phyloP scores from a whole-genome alignment of 805 yeast genomes.

The Candida cerambycidarum region DNA sequence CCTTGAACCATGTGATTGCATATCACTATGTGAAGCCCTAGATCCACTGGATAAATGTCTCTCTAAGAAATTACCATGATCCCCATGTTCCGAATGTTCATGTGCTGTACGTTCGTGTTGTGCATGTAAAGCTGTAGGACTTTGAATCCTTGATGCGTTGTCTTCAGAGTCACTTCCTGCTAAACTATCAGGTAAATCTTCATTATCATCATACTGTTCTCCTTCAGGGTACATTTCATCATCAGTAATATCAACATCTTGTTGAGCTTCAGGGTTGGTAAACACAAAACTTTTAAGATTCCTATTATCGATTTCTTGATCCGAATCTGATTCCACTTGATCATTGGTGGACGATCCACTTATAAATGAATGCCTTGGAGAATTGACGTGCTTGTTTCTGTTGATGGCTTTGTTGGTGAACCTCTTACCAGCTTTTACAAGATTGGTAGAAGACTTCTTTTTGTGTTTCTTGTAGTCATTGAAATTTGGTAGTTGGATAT shows the following conservation, averaged over 20 bases:
- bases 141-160: neutral
- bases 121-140: neutral
- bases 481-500: conserved; percentile 33
- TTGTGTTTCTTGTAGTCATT: conserved; percentile 19
- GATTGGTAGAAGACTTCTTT: conserved; percentile 17
- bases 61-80: neutral
- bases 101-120: too few relatives aligned
- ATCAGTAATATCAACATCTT: neutral
- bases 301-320: conserved; percentile 8
- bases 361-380: conserved; percentile 27
- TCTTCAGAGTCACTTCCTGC: conserved; percentile 15
- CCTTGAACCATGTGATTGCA: conserved; percentile 9
- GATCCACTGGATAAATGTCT: neutral
- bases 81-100: neutral
- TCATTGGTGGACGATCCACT: conserved; percentile 26
- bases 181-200: conserved; percentile 12
- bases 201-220: neutral
- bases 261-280: conserved; percentile 4
- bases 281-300: conserved; percentile 25
- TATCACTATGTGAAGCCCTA: conserved; percentile 4
- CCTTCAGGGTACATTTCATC: conserved; percentile 3
- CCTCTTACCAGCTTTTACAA: conserved; percentile 28
- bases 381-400: conserved; percentile 6
- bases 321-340: conserved; percentile 16
- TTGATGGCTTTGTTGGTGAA: conserved; percentile 12